Conservation (phyloP, 306 rosid genomes). For the Comarum palustre region DNA sequence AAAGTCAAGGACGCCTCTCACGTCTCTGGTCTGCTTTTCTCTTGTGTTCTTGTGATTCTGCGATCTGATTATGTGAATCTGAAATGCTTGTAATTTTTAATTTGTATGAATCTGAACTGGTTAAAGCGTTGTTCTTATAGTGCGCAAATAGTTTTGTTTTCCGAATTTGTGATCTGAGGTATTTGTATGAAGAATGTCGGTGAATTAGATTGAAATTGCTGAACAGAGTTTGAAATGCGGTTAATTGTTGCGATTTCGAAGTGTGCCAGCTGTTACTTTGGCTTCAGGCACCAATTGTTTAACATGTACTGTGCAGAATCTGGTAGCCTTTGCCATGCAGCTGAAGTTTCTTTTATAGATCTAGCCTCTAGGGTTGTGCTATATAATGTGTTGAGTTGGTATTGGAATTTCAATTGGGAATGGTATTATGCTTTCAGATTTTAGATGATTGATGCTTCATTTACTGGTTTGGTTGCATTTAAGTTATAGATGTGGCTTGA, state of each 20-base stretch:
- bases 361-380: background rate
- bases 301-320: too few relatives aligned
- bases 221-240: background rate
- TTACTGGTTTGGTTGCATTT: background rate
- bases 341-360: background rate
- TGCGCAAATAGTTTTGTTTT: background rate
- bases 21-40: conserved; percentile 57
- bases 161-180: background rate
- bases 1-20: conserved; percentile 76
- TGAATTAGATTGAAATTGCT: background rate
- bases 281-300: background rate
- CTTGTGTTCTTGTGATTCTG: background rate
- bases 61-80: conserved; percentile 33
- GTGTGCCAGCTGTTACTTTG: too few relatives aligned
- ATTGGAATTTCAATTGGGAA: background rate
- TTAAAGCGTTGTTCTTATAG: background rate
- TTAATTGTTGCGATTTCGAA: background rate
- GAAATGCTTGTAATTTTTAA: background rate
- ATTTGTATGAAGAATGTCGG: too few relatives aligned
- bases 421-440: background rate
- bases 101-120: background rate
- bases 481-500: background rate
- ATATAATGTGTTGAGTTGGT: background rate
- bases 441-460: background rate
- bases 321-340: too few relatives aligned